Conservation (phyloP, 257 asterid species). For the Verbascum thapsus region DNA sequence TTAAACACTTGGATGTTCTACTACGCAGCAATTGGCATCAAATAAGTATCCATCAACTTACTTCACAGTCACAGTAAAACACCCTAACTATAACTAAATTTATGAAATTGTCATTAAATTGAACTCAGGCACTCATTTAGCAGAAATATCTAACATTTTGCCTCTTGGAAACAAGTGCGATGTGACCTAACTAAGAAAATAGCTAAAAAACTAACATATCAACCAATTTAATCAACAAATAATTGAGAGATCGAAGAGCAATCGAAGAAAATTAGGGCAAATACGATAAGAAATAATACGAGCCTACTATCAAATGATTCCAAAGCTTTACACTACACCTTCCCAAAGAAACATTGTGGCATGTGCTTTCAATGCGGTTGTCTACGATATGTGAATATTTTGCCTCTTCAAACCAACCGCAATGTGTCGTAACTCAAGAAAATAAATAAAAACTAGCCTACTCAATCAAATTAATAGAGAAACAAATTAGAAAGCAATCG, state of each 20-base stretch:
- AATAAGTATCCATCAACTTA: not conserved
- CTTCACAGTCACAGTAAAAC: not conserved
- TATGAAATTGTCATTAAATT: slow-evolving; percentile 2
- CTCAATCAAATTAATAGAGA: not conserved
- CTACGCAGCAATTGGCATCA: not conserved
- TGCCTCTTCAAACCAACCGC: too few relatives aligned
- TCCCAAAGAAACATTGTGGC: too few relatives aligned
- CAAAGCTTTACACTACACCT: too few relatives aligned
- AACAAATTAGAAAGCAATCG: too few relatives aligned
- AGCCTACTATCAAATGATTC: too few relatives aligned
- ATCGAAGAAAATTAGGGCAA: too few relatives aligned
- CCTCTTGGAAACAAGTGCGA: not conserved
- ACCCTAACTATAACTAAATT: slow-evolving; percentile 10
- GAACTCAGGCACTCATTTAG: slow-evolving; percentile 3
- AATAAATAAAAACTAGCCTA: too few relatives aligned
- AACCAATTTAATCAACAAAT: not conserved
- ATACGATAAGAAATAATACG: too few relatives aligned
- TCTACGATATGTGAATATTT: too few relatives aligned
- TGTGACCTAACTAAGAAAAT: too few relatives aligned
- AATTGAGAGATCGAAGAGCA: too few relatives aligned
- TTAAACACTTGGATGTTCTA: not conserved
- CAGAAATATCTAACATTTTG: slow-evolving; percentile 5
- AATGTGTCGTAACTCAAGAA: slow-evolving; percentile 17
- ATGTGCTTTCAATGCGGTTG: too few relatives aligned
- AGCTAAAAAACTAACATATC: not conserved